These are phyloP conservation scores for Lithospermum erythrorhizon DNA, from an alignment of 257 asterid species.

Conservation along the genomic window DNA sequence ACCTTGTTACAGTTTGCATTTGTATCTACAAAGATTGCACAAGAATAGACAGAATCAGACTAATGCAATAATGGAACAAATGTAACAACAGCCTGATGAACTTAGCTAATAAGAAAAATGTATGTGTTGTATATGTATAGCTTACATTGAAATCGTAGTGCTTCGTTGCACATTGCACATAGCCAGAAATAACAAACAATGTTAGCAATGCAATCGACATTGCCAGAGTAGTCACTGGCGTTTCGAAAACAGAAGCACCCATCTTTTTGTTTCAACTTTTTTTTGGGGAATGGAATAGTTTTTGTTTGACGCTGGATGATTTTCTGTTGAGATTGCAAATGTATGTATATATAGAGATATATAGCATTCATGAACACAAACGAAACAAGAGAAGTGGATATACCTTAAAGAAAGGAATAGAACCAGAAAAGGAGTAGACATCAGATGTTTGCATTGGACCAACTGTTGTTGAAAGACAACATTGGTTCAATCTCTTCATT, in stretches of 20 bases:
- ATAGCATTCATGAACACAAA: conserved; percentile 1
- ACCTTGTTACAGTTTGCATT: conserved; percentile 32
- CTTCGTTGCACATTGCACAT: conserved; percentile 20
- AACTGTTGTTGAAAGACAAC: conserved; percentile 20
- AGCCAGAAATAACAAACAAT: conserved; percentile 8
- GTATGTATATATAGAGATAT: conserved; percentile 9
- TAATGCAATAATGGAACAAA: neutral
- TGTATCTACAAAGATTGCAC: conserved; percentile 21
- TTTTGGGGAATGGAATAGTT: neutral
- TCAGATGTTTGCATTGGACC: conserved; percentile 12
- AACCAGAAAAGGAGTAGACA: conserved; percentile 5
- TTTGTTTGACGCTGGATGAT: neutral
- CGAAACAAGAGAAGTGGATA: conserved; percentile 13
- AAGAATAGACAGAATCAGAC: neutral
- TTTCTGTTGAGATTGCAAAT: conserved; percentile 6
- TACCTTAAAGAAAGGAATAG: neutral
- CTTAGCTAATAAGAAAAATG: neutral
- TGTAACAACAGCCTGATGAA: neutral
- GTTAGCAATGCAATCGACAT: conserved; percentile 13
- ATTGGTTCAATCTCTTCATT: too few relatives aligned
- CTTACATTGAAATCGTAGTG: conserved; percentile 39
- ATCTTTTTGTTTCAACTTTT: neutral
- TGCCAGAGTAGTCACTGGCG: neutral
- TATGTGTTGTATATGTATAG: neutral
- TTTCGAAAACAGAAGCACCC: neutral